Conservation (phyloP, 495 filamentous ascomycete species). For the Pyrenula massariospora region DNA sequence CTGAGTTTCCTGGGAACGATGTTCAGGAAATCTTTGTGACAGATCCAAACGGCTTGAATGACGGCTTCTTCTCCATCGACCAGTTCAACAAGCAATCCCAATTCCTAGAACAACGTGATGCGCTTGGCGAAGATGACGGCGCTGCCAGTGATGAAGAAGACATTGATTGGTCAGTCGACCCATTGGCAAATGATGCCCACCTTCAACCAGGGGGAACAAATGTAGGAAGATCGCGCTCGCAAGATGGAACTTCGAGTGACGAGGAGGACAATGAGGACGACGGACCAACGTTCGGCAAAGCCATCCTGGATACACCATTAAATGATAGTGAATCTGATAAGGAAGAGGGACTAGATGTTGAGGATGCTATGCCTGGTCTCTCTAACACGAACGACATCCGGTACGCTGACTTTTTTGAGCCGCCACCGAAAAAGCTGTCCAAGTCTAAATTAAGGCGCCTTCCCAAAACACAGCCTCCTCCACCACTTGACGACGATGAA, state of each 20-base stretch:
- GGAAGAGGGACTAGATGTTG: conserved; percentile 36
- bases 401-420: conserved; percentile 85
- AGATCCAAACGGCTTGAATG: conserved; percentile 65
- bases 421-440: conserved; percentile 58
- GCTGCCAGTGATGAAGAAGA: conserved; percentile 64
- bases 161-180: conserved; percentile 73
- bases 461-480: conserved; percentile 34
- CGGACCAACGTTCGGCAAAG: conserved; percentile 66
- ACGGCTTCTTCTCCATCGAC: conserved; percentile 97
- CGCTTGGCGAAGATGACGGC: conserved; percentile 46
- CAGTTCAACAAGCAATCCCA: conserved; percentile 93
- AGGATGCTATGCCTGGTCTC: conserved; percentile 32
- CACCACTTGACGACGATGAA: conserved; percentile 14
- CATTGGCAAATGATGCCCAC: conserved; percentile 21
- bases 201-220: conserved; percentile 5
- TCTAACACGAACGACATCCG: conserved; percentile 75
- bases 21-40: conserved; percentile 32
- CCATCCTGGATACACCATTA: conserved; percentile 43
- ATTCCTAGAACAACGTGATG: conserved; percentile 73
- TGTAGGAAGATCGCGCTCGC: conserved; percentile 5
- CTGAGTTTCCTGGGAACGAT: background rate
- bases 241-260: conserved; percentile 5
- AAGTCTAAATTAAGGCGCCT: conserved; percentile 30
- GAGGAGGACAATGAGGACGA: conserved; percentile 36
- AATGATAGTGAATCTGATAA: conserved; percentile 40